Evolutionary conservation across 148 eudicot genomes (phyloP), one percentile per base, ranked within the genome.

Genomic region (Selenicereus undatus): DNA sequence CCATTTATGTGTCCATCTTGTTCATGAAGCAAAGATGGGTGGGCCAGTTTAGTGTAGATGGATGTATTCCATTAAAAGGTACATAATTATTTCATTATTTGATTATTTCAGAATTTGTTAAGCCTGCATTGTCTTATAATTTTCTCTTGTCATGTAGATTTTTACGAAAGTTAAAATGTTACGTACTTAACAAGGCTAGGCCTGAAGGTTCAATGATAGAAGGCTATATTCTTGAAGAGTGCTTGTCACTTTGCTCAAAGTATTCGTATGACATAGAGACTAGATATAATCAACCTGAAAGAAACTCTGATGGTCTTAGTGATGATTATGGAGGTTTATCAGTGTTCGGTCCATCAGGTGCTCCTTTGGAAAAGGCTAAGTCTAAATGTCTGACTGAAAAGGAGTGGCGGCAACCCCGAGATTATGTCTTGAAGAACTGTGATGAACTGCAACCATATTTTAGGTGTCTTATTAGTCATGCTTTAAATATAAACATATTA

Each of bases 161-260:
- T 39, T 65, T 77, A 1, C 56, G 52, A 11, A 65, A 64, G 52
- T 77, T 66, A 18, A 69, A 70, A 20, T 70, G 29, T 73, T 80
- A 58, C 62, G 78, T 73, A 27, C 82, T 64, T 4, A 74, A 80
- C 24, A 80, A 74, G 26, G 45, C 11, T 74, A 62, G 43, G 26
- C 82, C 24, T 43, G 32, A 32, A 32, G 32, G 32, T 32, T 32
- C 73, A 7, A 80, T 80, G 62, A 72, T 48, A 24, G 73, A 80
- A 43, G 82, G 82, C 1, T 80, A 74, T 18, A 80, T 80, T 43
- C 3, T 73, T 13, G 73, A 80, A 32, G 82, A 74, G 9, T 80
- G 78, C 8, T 16, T 78, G 64, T 13, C 43, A 10, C 48, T 68
- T 48, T 78, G 26, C 12, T 68, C 74, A 20, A 79, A 73, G 56